phyloP scores from a whole-genome alignment of 1,284 basidiomycete species.

The Agroathelia rolfsii region DNA sequence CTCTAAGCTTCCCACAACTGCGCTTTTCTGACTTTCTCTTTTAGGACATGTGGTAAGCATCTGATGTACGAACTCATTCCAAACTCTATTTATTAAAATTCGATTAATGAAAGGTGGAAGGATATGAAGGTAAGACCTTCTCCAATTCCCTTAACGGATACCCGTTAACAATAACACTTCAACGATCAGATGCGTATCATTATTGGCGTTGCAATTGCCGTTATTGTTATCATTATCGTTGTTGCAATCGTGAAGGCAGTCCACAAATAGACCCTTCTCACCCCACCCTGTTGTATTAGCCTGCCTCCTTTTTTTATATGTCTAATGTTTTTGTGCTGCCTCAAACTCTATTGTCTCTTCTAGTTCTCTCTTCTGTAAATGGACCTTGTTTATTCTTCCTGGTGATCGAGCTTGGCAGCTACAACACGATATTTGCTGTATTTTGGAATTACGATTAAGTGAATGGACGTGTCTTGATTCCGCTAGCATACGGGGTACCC shows the following conservation, averaged over 20 bases:
- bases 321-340: too few species aligned
- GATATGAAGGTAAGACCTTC: slow-evolving; percentile 76
- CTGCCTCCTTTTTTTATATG: too few species aligned
- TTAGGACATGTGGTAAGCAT: slow-evolving; percentile 77
- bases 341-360: too few species aligned
- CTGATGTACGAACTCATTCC: slow-evolving; percentile 6
- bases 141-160: slow-evolving; percentile 3
- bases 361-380: too few species aligned
- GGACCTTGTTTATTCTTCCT: too few species aligned
- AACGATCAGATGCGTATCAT: slow-evolving; percentile 74
- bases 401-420: too few species aligned
- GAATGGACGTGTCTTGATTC: too few species aligned
- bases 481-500: too few species aligned
- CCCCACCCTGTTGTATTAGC: slow-evolving; percentile 1
- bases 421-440: too few species aligned
- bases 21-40: slow-evolving; percentile 14
- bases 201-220: slow-evolving; percentile 77
- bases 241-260: slow-evolving; percentile 84
- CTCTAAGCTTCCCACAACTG: slow-evolving; percentile 8
- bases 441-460: too few species aligned
- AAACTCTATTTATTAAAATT: slow-evolving; percentile 5
- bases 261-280: slow-evolving; percentile 26
- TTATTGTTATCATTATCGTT: slow-evolving; percentile 90
- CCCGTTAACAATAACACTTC: slow-evolving; percentile 10
- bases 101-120: slow-evolving; percentile 69